Conservation (phyloP, 225 moss, liverwort and hornwort genomes). For the Sphagnum tenellum region DNA sequence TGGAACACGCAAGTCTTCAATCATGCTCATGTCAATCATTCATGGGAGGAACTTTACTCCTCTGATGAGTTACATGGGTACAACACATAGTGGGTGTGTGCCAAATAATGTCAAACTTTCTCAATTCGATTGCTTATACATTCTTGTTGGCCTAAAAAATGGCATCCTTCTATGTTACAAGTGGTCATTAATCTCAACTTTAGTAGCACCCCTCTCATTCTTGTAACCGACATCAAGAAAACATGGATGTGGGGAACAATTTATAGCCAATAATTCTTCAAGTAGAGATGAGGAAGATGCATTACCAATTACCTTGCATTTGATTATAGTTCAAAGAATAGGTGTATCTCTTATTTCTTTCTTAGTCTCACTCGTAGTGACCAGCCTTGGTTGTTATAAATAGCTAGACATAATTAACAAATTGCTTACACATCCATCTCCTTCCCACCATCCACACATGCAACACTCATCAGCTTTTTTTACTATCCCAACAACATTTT, state of each 20-base stretch:
- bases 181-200: too few relatives aligned
- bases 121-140: conserved; percentile 80
- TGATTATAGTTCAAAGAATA: conserved; percentile 85
- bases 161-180: conserved; percentile 92
- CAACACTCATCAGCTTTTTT: conserved; percentile 73
- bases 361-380: conserved; percentile 87
- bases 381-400: conserved; percentile 93
- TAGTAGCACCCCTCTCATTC: too few relatives aligned
- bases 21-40: conserved; percentile 86
- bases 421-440: conserved; percentile 94
- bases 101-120: conserved; percentile 91
- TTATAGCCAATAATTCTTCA: too few relatives aligned
- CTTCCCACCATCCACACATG: conserved; percentile 84
- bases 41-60: conserved; percentile 60
- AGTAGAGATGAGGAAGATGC: too few relatives aligned
- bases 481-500: conserved; percentile 89
- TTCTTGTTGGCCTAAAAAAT: conserved; percentile 87
- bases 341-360: conserved; percentile 90
- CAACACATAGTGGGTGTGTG: conserved; percentile 76
- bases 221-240: too few relatives aligned
- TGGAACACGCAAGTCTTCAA: conserved; percentile 91
- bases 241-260: too few relatives aligned
- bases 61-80: conserved; percentile 72
- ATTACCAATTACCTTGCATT: conserved; percentile 46
- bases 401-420: conserved; percentile 84